Base-by-base conservation (phyloP, 768 basidiomycete species). In the Auriscalpium microsporum region DNA sequence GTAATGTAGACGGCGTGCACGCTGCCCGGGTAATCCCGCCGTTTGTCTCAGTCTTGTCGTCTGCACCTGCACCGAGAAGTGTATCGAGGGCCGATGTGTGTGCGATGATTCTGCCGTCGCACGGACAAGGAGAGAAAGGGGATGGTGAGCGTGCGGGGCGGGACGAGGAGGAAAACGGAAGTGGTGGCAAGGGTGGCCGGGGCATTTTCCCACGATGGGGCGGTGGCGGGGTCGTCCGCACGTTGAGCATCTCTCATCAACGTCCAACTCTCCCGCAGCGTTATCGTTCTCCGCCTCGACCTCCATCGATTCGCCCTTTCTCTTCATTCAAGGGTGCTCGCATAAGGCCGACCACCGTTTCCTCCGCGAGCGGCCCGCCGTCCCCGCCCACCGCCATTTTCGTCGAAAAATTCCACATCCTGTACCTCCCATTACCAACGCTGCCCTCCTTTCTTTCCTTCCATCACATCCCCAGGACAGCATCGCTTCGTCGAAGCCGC, bases 221-320 rank as follows among this genome's bases (percentile, higher is more conserved):
- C 38, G 10, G 50, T 52, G 52, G 52, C 52, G 52, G 52, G 38
- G n/a, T 28, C 21, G 44, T 33, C 34, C 52, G 51, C 34, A 13
- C 37, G 36, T 21, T 38, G 49, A 37, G 49, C 28, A 45, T 48
- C 19, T 23, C 40, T 13, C 52, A 52, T 64, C 66, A 64, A 65
- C 65, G 44, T 45, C 61, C 40, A 45, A 64, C 61, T 64, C 64
- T 63, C 63, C 71, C 70, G 69, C 75, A 72, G 68, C 68, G 69
- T 72, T 75, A 66, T 68, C 69, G 61, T 51, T 50, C 64, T 68
- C 73, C 28, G 28, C 28, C 28, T 28, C 28, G 7, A 7, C 28
- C 73, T 73, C 69, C 71, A 64, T 64, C 73, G 71, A 67, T 66
- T 69, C 77, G 74, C 75, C 71, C 74, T 68, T 46, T 48, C 52